Conservation (phyloP, 148 eudicot genomes). For the Heliamphora exappendiculata region DNA sequence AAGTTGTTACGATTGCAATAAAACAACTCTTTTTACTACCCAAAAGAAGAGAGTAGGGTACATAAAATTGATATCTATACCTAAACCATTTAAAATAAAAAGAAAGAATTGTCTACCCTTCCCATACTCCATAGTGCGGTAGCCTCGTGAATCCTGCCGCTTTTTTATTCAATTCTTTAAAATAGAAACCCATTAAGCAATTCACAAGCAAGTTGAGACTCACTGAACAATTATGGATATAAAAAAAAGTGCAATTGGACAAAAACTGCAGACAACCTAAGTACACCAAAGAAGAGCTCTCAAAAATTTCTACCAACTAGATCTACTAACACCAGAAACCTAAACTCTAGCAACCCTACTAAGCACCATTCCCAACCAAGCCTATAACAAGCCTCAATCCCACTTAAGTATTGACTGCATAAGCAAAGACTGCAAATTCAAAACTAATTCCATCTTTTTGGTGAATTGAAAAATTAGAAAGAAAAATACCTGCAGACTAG, state of each 20-base stretch:
- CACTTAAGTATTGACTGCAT: not conserved
- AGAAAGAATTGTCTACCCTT: too few relatives aligned
- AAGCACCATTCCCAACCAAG: not conserved
- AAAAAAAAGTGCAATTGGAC: not conserved
- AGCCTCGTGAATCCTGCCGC: too few relatives aligned
- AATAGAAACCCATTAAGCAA: slow-evolving; percentile 1
- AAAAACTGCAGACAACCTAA: not conserved
- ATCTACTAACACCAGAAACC: not conserved
- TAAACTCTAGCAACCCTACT: not conserved
- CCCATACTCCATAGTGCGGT: too few relatives aligned
- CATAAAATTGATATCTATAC: not conserved
- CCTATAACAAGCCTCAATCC: not conserved
- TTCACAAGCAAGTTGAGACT: not conserved
- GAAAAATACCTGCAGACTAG: slow-evolving; percentile 50
- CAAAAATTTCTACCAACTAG: not conserved
- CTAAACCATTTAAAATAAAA: too few relatives aligned
- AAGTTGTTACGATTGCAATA: not conserved
- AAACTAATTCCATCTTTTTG: not conserved
- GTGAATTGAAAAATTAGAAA: not conserved
- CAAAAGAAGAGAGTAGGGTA: not conserved
- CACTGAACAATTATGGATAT: not conserved
- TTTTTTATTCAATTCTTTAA: not conserved
- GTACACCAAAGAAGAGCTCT: not conserved
- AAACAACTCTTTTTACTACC: not conserved
- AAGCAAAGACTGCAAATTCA: not conserved